Evolutionary conservation across 768 basidiomycete species (phyloP).

Genomic region (Russula vinacea): DNA sequence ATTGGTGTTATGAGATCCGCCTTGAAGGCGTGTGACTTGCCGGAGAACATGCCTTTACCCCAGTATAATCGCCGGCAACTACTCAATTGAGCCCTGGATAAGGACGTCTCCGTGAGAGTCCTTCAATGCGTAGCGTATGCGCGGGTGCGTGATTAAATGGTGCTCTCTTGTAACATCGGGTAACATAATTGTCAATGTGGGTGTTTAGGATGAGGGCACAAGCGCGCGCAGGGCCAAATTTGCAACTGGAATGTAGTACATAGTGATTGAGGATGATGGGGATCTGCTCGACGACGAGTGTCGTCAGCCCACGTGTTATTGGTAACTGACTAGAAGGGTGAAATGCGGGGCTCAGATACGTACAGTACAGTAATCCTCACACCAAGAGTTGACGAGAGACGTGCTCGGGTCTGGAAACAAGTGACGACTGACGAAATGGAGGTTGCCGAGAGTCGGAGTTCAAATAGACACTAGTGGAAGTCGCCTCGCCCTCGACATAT

Average conservation of each 20-base stretch:
- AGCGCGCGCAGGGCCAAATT: too few species aligned
- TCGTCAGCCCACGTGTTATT: conserved; percentile 83
- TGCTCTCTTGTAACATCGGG: conserved; percentile 56
- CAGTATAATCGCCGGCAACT: conserved; percentile 68
- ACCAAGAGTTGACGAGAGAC: too few species aligned
- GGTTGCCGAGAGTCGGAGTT: too few species aligned
- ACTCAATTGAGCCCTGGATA: conserved; percentile 68
- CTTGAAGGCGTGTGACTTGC: conserved; percentile 91
- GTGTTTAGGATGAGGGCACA: neutral
- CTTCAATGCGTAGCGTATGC: conserved; percentile 90
- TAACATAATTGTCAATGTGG: conserved; percentile 66
- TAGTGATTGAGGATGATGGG: conserved; percentile 90
- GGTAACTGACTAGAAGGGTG: too few species aligned
- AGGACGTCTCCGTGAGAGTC: conserved; percentile 75
- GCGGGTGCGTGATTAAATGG: conserved; percentile 89
- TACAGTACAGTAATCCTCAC: too few species aligned
- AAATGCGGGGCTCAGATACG: too few species aligned
- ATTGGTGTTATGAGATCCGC: conserved; percentile 57
- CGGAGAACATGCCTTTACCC: conserved; percentile 92
- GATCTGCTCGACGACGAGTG: conserved; percentile 88
- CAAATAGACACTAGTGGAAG: too few species aligned
- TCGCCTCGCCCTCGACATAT: too few species aligned
- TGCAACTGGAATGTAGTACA: too few species aligned
- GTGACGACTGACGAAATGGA: too few species aligned
- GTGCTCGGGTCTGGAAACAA: too few species aligned